Evolutionary conservation across 1,284 basidiomycete species (phyloP).

Genomic region (Rhodotorula mucilaginosa): DNA sequence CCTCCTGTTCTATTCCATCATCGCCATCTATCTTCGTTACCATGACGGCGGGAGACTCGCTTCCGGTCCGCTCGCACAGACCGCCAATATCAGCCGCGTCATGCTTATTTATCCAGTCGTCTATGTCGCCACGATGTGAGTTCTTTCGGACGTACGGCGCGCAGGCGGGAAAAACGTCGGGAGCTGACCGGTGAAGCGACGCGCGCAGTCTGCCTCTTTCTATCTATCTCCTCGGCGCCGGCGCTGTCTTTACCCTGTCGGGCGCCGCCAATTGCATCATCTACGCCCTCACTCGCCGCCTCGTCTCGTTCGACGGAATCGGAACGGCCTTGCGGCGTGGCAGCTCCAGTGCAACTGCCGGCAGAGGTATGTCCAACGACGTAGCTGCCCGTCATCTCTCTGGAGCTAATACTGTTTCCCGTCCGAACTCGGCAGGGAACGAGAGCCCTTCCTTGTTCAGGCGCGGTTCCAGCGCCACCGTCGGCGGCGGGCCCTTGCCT

Average conservation of each 20-base stretch:
- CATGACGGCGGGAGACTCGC: not conserved
- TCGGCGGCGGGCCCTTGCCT: too few species aligned
- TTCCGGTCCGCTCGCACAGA: not conserved
- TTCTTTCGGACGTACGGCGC: not conserved
- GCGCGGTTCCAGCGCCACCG: not conserved
- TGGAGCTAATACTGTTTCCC: too few species aligned
- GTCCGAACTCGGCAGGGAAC: not conserved
- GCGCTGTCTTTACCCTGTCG: slow-evolving; percentile 23
- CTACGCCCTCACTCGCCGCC: slow-evolving; percentile 26
- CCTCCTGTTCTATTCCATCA: slow-evolving; percentile 17
- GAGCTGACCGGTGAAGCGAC: not conserved
- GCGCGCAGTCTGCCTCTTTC: slow-evolving; percentile 18
- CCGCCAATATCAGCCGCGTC: slow-evolving; percentile 6
- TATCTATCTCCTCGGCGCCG: slow-evolving; percentile 17
- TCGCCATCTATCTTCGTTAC: slow-evolving; percentile 12
- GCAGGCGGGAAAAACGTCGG: too few species aligned
- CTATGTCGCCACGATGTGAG: slow-evolving; percentile 28
- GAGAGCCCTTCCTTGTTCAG: not conserved
- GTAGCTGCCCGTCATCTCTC: too few species aligned
- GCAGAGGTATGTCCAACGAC: not conserved
- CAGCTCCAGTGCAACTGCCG: not conserved
- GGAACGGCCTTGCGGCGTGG: slow-evolving; percentile 1
- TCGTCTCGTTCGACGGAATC: slow-evolving; percentile 20
- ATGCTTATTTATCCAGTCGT: slow-evolving; percentile 20
- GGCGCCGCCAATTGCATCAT: slow-evolving; percentile 21